These are phyloP conservation scores for Colletotrichum somersetense DNA, from an alignment of 2,329 filamentous ascomycete genomes.

Conservation along the genomic window DNA sequence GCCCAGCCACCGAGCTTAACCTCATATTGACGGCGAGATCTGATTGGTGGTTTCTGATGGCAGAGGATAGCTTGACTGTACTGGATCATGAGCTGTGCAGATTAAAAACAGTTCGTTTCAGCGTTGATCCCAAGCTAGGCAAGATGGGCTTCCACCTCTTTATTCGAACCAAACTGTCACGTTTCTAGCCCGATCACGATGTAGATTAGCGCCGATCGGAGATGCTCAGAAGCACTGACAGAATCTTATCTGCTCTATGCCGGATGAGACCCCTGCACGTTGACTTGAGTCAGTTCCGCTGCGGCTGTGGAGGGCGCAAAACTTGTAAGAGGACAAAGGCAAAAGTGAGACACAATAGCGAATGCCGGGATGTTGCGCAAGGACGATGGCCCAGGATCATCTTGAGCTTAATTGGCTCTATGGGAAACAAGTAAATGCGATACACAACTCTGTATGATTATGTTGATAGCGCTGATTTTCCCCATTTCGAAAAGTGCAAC, in stretches of 20 bases:
- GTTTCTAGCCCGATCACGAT: neutral
- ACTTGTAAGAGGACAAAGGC: neutral
- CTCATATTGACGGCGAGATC: neutral
- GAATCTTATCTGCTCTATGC: too few relatives aligned
- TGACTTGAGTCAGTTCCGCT: neutral
- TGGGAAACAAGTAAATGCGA: neutral
- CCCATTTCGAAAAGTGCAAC: neutral
- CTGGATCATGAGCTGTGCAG: neutral
- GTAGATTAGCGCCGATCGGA: neutral
- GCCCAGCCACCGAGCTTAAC: neutral
- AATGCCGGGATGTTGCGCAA: neutral
- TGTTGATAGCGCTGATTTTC: neutral
- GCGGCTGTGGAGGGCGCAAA: neutral
- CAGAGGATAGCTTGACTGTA: neutral
- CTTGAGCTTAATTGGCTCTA: neutral
- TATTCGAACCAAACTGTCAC: neutral
- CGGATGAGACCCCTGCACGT: neutral
- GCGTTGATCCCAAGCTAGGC: neutral
- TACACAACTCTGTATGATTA: neutral
- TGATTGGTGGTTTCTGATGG: too few relatives aligned
- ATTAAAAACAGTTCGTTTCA: neutral
- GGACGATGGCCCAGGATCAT: neutral
- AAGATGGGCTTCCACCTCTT: neutral
- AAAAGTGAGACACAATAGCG: neutral
- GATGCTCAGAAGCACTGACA: neutral